Conservation (phyloP, 352 stramenopile genomes). For the Pythium aristosporum region DNA sequence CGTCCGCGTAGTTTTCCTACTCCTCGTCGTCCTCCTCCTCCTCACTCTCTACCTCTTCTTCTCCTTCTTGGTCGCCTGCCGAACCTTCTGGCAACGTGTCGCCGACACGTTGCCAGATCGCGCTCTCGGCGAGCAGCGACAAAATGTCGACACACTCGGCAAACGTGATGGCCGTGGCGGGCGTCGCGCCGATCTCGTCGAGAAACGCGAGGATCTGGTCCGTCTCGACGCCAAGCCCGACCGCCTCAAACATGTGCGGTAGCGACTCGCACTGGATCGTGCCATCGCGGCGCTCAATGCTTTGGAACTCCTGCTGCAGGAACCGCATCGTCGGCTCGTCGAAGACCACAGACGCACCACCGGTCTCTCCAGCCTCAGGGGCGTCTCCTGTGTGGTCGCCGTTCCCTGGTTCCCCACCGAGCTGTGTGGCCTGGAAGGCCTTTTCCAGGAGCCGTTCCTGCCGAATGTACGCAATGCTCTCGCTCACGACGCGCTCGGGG, state of each 20-base stretch:
- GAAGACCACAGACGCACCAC: constrained; percentile 44
- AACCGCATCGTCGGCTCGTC: constrained; percentile 52
- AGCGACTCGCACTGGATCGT: constrained; percentile 58
- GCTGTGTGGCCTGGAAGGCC: constrained; percentile 33
- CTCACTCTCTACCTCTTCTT: background rate
- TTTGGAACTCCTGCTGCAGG: constrained; percentile 57
- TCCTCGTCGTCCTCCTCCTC: constrained; percentile 22
- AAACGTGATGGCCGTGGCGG: constrained; percentile 74
- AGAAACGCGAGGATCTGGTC: constrained; percentile 53
- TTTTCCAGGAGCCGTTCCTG: constrained; percentile 59
- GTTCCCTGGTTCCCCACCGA: constrained; percentile 10
- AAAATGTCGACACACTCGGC: constrained; percentile 87
- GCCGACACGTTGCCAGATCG: no score
- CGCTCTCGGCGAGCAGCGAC: constrained; percentile 66
- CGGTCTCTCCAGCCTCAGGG: constrained; percentile 7
- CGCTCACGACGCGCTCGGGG: constrained; percentile 71
- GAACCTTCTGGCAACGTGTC: constrained; percentile 24
- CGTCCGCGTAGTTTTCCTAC: background rate
- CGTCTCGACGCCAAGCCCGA: constrained; percentile 45
- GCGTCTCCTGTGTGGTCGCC: constrained; percentile 1
- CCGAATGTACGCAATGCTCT: constrained; percentile 68
- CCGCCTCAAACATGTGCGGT: constrained; percentile 36
- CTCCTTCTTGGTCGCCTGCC: constrained; percentile 27
- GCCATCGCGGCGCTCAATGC: constrained; percentile 37
- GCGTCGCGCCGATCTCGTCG: constrained; percentile 66